phyloP scores from a whole-genome alignment of 768 basidiomycete genomes.

The Mycena rosella region DNA sequence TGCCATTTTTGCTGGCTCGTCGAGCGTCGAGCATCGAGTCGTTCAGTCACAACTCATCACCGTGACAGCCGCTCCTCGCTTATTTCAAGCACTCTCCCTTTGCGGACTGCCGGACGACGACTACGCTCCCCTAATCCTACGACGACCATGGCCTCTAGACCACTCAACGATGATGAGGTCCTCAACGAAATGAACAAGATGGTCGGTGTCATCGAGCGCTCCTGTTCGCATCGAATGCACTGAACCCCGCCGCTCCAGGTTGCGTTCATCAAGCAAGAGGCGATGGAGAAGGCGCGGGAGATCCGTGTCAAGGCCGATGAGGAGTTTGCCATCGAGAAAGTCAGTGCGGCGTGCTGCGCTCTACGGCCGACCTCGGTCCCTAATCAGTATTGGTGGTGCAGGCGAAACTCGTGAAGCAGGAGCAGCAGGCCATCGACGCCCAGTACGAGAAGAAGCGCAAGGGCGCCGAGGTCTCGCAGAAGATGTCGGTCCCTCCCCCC shows the following conservation, averaged over 20 bases:
- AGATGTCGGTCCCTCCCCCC: constrained; percentile 76
- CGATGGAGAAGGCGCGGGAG: constrained; percentile 96
- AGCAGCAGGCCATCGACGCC: constrained; percentile 94
- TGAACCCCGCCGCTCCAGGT: constrained; percentile 68
- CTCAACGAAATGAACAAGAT: constrained; percentile 99
- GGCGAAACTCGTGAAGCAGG: constrained; percentile 98
- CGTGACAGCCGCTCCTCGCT: constrained; percentile 6
- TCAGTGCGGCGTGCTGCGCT: constrained; percentile 37
- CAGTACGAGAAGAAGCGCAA: constrained; percentile 97
- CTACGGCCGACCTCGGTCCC: not conserved
- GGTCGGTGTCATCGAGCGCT: constrained; percentile 61
- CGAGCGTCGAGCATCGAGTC: too few relatives aligned
- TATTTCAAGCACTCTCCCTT: not conserved
- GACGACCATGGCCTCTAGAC: constrained; percentile 73
- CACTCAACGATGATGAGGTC: constrained; percentile 95
- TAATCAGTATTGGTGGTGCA: constrained; percentile 48
- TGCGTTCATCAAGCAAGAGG: constrained; percentile 99
- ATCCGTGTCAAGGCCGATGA: constrained; percentile 98
- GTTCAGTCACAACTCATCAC: not conserved
- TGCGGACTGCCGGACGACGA: not conserved
- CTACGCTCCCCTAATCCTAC: not conserved
- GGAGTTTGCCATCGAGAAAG: constrained; percentile 99
- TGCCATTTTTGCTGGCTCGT: too few relatives aligned
- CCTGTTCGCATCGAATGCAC: not conserved
- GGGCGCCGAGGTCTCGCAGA: constrained; percentile 92